Percentiles rank a stretch among this genome's conserved stretches.
Conservation (phyloP, 169 alveolate genomes). For the Eimeria zaria region DNA sequence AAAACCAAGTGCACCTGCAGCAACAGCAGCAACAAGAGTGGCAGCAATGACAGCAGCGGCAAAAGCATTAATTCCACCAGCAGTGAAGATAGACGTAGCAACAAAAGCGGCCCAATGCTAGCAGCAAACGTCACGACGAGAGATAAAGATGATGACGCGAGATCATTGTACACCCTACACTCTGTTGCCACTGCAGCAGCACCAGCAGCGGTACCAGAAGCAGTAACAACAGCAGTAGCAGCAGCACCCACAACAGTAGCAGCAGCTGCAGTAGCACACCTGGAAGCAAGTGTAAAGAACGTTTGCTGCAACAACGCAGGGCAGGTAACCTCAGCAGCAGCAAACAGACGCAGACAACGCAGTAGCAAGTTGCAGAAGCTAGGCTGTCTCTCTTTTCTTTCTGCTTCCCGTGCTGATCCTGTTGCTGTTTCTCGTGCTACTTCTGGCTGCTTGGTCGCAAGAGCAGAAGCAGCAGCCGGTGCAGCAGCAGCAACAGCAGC, state of each 20-base stretch:
- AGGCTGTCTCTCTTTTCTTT: background rate
- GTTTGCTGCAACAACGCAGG: constrained; percentile 34
- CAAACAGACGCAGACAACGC: constrained; percentile 62
- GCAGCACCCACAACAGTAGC: background rate
- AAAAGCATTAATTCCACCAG: background rate
- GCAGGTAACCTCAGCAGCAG: constrained; percentile 53
- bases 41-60: background rate
- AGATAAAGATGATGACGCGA: background rate
- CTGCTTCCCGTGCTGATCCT: background rate
- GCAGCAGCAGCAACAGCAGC: background rate
- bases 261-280: background rate
- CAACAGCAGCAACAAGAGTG: constrained; percentile 26
- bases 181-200: background rate
- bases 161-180: background rate
- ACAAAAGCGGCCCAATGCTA: background rate
- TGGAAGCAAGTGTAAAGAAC: constrained; percentile 1
- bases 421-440: background rate
- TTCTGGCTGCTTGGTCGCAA: background rate
- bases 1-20: constrained; percentile 68
- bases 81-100: background rate
- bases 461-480: background rate
- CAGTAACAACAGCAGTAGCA: constrained; percentile 6
- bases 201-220: background rate
- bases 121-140: background rate
- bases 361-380: constrained; percentile 37